Percentiles rank a stretch among this genome's conserved stretches.
Evolutionary conservation across 2,329 filamentous ascomycete species (phyloP).

Genomic region (Ploettnerulaceae sp.): DNA sequence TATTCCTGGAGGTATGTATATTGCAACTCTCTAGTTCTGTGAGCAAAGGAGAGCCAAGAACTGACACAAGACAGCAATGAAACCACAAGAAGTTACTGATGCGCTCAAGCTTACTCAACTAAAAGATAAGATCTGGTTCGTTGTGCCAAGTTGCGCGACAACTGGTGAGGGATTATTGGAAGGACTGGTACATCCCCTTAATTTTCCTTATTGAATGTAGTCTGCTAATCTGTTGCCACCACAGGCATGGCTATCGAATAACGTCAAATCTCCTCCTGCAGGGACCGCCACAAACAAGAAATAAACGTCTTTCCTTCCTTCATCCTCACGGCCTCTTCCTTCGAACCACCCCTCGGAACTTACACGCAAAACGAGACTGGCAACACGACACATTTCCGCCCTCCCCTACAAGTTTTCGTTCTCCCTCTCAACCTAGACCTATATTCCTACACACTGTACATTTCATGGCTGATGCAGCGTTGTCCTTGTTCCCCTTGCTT

Average conservation of each 20-base stretch:
- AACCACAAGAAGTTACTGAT: slow-evolving; percentile 73
- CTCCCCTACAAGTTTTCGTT: not conserved
- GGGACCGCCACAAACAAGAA: slow-evolving; percentile 22
- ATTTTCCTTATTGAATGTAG: not conserved
- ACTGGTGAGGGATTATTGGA: slow-evolving; percentile 77
- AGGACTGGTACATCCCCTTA: slow-evolving; percentile 56
- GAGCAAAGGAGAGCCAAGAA: not conserved
- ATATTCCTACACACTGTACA: not conserved
- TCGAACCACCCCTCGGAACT: not conserved
- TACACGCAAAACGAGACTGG: slow-evolving; percentile 1
- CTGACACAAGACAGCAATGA: slow-evolving; percentile 55
- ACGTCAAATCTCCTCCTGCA: slow-evolving; percentile 61
- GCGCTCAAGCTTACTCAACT: slow-evolving; percentile 70
- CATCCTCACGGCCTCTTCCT: slow-evolving; percentile 1
- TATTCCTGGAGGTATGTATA: slow-evolving; percentile 65
- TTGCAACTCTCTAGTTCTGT: not conserved
- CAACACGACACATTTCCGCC: not conserved
- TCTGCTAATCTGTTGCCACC: slow-evolving; percentile 5
- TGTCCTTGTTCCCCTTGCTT: slow-evolving; percentile 8
- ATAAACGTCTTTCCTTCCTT: slow-evolving; percentile 11
- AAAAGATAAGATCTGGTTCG: slow-evolving; percentile 81
- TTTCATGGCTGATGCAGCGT: slow-evolving; percentile 12
- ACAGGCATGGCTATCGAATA: slow-evolving; percentile 74
- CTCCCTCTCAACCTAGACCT: not conserved
- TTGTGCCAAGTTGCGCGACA: slow-evolving; percentile 77